phyloP scores from a whole-genome alignment of 2,329 filamentous ascomycete species.

The Whalleya microplaca region DNA sequence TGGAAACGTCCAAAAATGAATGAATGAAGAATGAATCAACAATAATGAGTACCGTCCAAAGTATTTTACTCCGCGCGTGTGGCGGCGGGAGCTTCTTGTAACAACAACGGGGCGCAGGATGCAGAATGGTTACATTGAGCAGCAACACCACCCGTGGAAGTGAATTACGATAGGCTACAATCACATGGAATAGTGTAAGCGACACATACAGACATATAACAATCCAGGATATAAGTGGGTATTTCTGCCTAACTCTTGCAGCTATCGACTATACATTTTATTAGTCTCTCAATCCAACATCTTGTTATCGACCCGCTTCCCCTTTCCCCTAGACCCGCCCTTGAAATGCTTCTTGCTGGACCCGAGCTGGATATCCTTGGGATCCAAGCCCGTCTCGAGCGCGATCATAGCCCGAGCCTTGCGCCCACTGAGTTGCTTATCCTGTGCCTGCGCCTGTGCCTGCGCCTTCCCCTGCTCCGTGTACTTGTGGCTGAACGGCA shows the following conservation, averaged over 20 bases:
- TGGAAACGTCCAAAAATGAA: too few species aligned
- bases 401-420: constrained; percentile 83
- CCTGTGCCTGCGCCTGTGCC: constrained; percentile 46
- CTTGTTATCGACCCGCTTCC: constrained; percentile 49
- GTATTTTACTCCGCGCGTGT: too few species aligned
- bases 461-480: constrained; percentile 70
- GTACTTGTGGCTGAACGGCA: constrained; percentile 91
- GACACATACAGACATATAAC: not conserved
- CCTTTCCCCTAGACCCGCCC: constrained; percentile 68
- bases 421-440: constrained; percentile 77
- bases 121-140: too few species aligned
- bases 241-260: not conserved
- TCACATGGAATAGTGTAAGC: not conserved
- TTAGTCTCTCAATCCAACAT: constrained; percentile 42
- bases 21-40: too few species aligned
- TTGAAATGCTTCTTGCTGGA: constrained; percentile 94
- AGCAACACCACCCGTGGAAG: too few species aligned
- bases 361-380: constrained; percentile 69
- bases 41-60: too few species aligned
- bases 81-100: too few species aligned
- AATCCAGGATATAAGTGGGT: not conserved
- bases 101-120: too few species aligned
- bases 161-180: not conserved
- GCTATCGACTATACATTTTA: not conserved
- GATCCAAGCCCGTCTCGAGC: constrained; percentile 82